Base-by-base conservation (phyloP, 495 filamentous ascomycete genomes). In the Neurospora sp. region DNA sequence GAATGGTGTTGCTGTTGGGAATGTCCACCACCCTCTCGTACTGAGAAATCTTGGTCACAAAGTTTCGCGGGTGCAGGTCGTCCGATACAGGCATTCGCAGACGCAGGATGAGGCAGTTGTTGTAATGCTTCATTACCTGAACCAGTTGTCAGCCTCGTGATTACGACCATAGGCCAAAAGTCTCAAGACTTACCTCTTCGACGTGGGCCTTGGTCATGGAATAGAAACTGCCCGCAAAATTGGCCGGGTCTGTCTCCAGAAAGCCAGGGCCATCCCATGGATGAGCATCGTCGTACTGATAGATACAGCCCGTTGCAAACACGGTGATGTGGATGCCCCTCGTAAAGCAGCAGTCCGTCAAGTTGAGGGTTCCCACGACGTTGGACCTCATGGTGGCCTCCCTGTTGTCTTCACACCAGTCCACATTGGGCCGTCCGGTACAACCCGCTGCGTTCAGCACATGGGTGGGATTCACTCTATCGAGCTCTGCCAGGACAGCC, bases 371-470 rank as follows among this genome's bases (percentile, higher is more conserved):
- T 71, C 89, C 89, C 72, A 90, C 85, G 66, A 88, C 89, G 73
- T 91, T 91, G 77, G 87, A 89, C 72, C 88, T 82, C 77, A 91
- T 86, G 44, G 89, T 91, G 42, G 87, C 86, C 78, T 90, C 86
- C 79, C 85, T 89, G 81, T 91, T 87, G 77, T 90, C 88, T 81
- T 91, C 89, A 76, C 89, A 91, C 89, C 89, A 91, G 81, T 91
- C 89, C 77, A 91, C 89, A 75, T 91, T 91, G 71, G 89, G 89
- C 27, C 89, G 86, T 46, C 89, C 89, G n/a, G 89, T 91, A 75
- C 86, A 89, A 39, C 89, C 89, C 66, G 89, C 89, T 74, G 86
- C 87, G 78, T 90, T 90, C 60, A 91, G 79, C 40, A 91, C 88
- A 74, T 91, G 88, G 5, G 88, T 90, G 66, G 89, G 89, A 77